phyloP scores from a whole-genome alignment of 2,329 filamentous ascomycete genomes.

The Sporothrix brunneoviolacea region DNA sequence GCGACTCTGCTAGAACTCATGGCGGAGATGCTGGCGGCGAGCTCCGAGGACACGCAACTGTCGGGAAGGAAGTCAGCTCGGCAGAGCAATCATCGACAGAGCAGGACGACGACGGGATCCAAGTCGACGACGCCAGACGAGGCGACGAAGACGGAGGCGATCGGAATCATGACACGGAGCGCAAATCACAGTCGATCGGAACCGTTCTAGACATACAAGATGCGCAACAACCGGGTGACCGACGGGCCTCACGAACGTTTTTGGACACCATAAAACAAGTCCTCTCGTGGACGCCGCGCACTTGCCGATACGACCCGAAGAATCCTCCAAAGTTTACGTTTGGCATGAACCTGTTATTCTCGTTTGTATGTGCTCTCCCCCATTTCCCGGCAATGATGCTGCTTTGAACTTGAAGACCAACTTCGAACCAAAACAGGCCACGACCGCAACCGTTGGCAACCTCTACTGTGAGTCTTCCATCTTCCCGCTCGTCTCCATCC shows the following conservation, averaged over 20 bases:
- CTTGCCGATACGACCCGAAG: constrained; percentile 61
- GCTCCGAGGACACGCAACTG: no score
- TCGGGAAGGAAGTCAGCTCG: background rate
- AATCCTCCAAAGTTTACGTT: constrained; percentile 63
- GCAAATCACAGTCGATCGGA: no score
- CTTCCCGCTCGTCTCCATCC: no score
- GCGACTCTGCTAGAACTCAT: no score
- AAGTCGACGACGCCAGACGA: no score
- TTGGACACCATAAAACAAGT: background rate
- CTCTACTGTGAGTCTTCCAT: constrained; percentile 55
- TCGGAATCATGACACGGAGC: no score
- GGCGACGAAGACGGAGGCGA: background rate
- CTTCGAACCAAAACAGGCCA: constrained; percentile 32
- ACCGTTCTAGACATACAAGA: no score
- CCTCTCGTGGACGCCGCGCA: constrained; percentile 37
- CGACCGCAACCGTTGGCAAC: constrained; percentile 68
- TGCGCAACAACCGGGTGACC: no score
- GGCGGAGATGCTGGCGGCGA: no score
- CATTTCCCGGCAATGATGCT: no score
- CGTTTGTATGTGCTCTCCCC: constrained; percentile 39
- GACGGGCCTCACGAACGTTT: background rate
- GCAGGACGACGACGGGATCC: background rate
- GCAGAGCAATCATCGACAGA: background rate
- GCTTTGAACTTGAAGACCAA: no score
- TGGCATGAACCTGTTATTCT: constrained; percentile 63